Evolutionary conservation across 2,329 filamentous ascomycete species (phyloP).

Genomic region (Fusarium continuum): DNA sequence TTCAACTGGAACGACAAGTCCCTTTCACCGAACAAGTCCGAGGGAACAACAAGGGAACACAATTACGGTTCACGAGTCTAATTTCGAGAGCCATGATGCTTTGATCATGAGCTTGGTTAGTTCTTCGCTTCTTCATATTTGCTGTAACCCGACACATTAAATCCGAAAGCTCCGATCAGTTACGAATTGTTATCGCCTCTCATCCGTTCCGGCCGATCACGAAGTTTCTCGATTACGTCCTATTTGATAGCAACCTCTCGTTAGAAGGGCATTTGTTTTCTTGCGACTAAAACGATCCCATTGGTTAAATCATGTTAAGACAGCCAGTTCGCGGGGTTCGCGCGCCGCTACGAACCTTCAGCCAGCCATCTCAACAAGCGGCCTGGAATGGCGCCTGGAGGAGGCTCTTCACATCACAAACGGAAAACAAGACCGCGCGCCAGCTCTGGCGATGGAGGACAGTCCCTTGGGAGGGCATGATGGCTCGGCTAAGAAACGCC

Average conservation of each 20-base stretch:
- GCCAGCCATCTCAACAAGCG: slow-evolving; percentile 28
- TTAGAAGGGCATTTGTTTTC: neutral
- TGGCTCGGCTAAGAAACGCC: slow-evolving; percentile 28
- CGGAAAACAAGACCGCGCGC: slow-evolving; percentile 26
- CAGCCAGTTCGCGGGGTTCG: slow-evolving; percentile 39
- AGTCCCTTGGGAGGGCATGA: slow-evolving; percentile 30
- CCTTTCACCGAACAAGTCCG: slow-evolving; percentile 3
- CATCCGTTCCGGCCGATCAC: slow-evolving; percentile 17
- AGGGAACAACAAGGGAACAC: slow-evolving; percentile 11
- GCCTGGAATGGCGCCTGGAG: slow-evolving; percentile 44
- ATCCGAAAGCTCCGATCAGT: slow-evolving; percentile 39
- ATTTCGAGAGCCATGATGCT: slow-evolving; percentile 17
- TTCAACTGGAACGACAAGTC: slow-evolving; percentile 15
- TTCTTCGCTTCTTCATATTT: slow-evolving; percentile 5
- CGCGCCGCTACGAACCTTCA: slow-evolving; percentile 33
- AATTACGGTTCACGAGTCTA: neutral
- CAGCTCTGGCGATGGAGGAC: slow-evolving; percentile 37
- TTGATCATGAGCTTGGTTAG: slow-evolving; percentile 6
- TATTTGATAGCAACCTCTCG: neutral
- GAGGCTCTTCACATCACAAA: slow-evolving; percentile 43
- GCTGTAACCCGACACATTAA: slow-evolving; percentile 16
- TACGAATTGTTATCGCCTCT: slow-evolving; percentile 32
- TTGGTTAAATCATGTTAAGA: slow-evolving; percentile 40
- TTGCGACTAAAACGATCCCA: neutral
- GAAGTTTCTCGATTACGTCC: slow-evolving; percentile 16